Conservation (phyloP, 2,329 filamentous ascomycete genomes). For the Phyllosticta citribraziliensis region DNA sequence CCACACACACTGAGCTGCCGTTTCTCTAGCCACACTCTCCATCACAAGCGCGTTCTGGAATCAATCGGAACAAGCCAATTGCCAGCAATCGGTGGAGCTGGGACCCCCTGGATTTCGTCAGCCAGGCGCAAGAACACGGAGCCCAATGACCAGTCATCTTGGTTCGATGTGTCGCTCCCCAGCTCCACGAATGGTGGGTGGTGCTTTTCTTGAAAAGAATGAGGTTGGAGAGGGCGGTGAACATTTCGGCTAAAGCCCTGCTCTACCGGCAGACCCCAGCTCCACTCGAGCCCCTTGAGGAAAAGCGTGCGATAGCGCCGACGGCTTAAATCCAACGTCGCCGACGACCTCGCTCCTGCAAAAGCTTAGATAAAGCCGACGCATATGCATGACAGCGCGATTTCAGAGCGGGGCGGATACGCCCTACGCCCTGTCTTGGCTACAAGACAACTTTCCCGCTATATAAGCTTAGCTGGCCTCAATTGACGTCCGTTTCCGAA, state of each 20-base stretch:
- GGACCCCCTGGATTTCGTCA: too few relatives aligned
- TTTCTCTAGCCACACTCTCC: too few relatives aligned
- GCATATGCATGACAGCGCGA: background rate
- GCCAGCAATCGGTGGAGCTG: too few relatives aligned
- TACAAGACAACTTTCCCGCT: background rate
- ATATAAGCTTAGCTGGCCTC: background rate
- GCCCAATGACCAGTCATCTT: too few relatives aligned
- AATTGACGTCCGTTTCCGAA: background rate
- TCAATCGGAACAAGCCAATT: too few relatives aligned
- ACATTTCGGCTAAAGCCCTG: background rate
- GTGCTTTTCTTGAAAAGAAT: background rate
- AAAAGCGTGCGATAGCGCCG: slow-evolving; percentile 1
- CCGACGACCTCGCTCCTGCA: background rate
- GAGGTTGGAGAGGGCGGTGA: background rate
- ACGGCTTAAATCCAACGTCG: slow-evolving; percentile 7
- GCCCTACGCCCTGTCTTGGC: background rate
- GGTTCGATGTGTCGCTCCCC: too few relatives aligned
- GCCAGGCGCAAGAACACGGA: too few relatives aligned
- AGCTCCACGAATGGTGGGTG: background rate
- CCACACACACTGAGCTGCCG: too few relatives aligned
- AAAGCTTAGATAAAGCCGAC: background rate
- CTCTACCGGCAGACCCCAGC: background rate
- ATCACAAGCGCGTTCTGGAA: too few relatives aligned
- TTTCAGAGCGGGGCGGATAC: background rate
- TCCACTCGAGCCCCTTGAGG: background rate